A percentile compares a stretch with the other conserved stretches of the same genome.
phyloP scores from a whole-genome alignment of 139 green algal species.

The Tetratostichococcus sp. region DNA sequence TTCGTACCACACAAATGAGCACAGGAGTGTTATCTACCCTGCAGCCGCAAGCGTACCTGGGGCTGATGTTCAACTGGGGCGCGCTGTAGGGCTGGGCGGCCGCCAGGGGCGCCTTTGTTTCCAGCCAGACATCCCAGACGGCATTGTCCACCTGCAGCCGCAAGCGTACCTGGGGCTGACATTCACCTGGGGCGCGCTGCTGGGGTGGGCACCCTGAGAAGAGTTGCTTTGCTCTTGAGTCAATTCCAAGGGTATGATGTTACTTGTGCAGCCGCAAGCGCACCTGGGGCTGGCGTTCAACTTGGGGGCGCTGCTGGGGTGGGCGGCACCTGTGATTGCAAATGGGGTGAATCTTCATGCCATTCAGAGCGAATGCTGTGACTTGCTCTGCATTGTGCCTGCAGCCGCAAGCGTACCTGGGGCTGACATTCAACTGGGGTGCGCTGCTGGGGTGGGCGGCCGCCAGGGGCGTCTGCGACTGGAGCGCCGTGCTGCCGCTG shows the following conservation, averaged over 20 bases:
- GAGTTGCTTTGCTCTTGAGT: too few species aligned
- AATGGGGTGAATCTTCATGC: too few species aligned
- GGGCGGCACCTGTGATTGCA: too few species aligned
- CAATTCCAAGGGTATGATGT: too few species aligned
- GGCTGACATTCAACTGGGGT: conserved; percentile 97
- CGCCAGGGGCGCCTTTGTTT: conserved; percentile 56
- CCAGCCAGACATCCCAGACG: too few species aligned
- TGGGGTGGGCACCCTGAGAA: conserved; percentile 93
- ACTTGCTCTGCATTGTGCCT: background rate
- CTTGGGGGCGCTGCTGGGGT: too few species aligned
- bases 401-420: conserved; percentile 85
- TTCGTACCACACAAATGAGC: too few species aligned
- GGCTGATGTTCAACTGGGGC: conserved; percentile 97
- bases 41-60: conserved; percentile 84
- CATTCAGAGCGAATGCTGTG: too few species aligned
- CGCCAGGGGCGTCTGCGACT: conserved; percentile 65
- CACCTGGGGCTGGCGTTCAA: too few species aligned
- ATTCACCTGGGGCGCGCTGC: conserved; percentile 96
- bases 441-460: conserved; percentile 90
- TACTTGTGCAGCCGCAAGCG: too few species aligned
- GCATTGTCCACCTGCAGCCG: conserved; percentile 41
- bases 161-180: conserved; percentile 90
- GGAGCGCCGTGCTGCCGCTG: conserved; percentile 74
- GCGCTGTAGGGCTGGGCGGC: conserved; percentile 89
- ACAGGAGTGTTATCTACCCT: too few species aligned